phyloP scores from a whole-genome alignment of 306 rosid species.

The Rubus idaeus region DNA sequence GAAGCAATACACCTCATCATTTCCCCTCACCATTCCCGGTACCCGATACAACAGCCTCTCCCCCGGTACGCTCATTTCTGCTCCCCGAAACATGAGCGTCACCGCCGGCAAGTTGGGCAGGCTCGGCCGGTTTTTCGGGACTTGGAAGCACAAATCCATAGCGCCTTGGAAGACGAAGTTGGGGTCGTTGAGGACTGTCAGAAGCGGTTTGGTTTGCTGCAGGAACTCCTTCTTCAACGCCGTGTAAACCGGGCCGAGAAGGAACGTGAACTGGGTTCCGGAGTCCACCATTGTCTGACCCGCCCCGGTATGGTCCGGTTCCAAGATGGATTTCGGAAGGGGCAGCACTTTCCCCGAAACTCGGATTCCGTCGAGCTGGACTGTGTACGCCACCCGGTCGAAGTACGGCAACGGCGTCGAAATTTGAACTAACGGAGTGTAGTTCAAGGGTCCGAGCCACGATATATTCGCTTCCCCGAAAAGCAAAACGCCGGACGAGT shows the following conservation, averaged over 20 bases:
- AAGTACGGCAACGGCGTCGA: slow-evolving; percentile 72
- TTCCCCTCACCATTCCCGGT: slow-evolving; percentile 45
- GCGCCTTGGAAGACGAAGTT: slow-evolving; percentile 81
- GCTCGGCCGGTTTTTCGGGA: slow-evolving; percentile 11
- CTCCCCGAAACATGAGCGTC: slow-evolving; percentile 62
- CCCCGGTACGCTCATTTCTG: slow-evolving; percentile 65
- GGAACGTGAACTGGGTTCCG: slow-evolving; percentile 81
- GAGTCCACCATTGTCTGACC: slow-evolving; percentile 94
- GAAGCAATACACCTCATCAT: slow-evolving; percentile 62
- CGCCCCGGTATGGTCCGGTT: slow-evolving; percentile 84
- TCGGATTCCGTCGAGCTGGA: slow-evolving; percentile 61
- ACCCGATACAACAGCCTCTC: slow-evolving; percentile 64
- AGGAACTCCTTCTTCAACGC: slow-evolving; percentile 57
- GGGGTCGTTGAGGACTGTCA: slow-evolving; percentile 37
- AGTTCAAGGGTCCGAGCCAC: slow-evolving; percentile 64
- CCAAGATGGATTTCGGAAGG: slow-evolving; percentile 41
- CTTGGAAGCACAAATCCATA: slow-evolving; percentile 64
- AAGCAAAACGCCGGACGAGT: slow-evolving; percentile 63
- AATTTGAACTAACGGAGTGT: slow-evolving; percentile 67
- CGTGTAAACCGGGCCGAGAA: slow-evolving; percentile 75
- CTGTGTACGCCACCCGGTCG: slow-evolving; percentile 81
- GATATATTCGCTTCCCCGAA: slow-evolving; percentile 51
- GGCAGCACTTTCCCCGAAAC: slow-evolving; percentile 42
- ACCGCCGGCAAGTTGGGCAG: slow-evolving; percentile 49
- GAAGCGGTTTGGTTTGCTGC: slow-evolving; percentile 46